These are phyloP conservation scores for Candida cerambycidarum DNA, from an alignment of 805 yeast species.

Conservation along the genomic window DNA sequence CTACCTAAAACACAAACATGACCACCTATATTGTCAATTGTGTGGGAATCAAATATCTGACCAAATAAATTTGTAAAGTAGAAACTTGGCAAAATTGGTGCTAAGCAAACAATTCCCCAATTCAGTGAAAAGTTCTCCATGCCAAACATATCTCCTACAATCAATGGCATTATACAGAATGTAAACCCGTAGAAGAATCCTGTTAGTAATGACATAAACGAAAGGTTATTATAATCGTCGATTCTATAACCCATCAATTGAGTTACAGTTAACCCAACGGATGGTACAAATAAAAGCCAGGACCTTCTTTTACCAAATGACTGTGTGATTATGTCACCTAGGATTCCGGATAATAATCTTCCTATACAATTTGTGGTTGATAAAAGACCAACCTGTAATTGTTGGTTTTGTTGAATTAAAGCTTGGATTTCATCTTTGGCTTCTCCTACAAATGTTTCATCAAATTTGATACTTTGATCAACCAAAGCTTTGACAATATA, in stretches of 20 bases:
- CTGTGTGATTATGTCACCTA: slow-evolving; percentile 60
- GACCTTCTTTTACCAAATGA: slow-evolving; percentile 47
- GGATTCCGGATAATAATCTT: slow-evolving; percentile 59
- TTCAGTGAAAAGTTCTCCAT: slow-evolving; percentile 63
- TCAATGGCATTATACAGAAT: slow-evolving; percentile 73
- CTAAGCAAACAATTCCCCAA: slow-evolving; percentile 70
- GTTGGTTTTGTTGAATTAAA: slow-evolving; percentile 56
- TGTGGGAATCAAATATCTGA: slow-evolving; percentile 52
- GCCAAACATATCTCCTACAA: slow-evolving; percentile 74
- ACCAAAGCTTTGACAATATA: slow-evolving; percentile 43
- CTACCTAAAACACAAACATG: slow-evolving; percentile 32
- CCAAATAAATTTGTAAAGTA: slow-evolving; percentile 66
- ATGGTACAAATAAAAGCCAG: slow-evolving; percentile 55
- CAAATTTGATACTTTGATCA: slow-evolving; percentile 20
- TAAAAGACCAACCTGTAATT: slow-evolving; percentile 68
- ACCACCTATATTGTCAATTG: slow-evolving; percentile 16
- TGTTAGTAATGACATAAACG: slow-evolving; percentile 52
- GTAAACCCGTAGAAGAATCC: slow-evolving; percentile 75
- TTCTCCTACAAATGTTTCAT: slow-evolving; percentile 19
- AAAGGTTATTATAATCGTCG: slow-evolving; percentile 36
- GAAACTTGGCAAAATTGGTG: slow-evolving; percentile 64
- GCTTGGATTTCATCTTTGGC: slow-evolving; percentile 22
- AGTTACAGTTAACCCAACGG: slow-evolving; percentile 45
- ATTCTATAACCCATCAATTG: slow-evolving; percentile 49
- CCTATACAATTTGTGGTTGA: slow-evolving; percentile 70